Percentiles rank a stretch among this genome's conserved stretches.
These are phyloP conservation scores for Nemophila menziesii DNA, from an alignment of 257 asterid species.

Conservation along the genomic window DNA sequence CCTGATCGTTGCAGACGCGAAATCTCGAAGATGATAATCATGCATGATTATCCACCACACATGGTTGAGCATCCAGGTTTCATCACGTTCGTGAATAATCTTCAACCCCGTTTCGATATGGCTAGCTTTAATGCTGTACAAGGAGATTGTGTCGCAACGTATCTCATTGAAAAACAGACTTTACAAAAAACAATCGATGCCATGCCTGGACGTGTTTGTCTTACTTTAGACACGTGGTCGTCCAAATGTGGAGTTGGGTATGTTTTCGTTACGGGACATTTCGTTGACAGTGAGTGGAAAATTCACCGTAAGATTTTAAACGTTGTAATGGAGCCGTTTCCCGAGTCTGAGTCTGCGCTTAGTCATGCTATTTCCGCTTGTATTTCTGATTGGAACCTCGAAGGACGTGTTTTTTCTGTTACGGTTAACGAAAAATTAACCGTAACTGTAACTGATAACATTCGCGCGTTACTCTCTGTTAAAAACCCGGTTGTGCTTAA, in stretches of 20 bases:
- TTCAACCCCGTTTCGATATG: conserved; percentile 93
- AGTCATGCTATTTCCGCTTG: conserved; percentile 88
- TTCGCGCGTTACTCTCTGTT: conserved; percentile 70
- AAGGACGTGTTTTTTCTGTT: conserved; percentile 76
- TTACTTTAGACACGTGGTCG: conserved; percentile 77
- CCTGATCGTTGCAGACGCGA: conserved; percentile 77
- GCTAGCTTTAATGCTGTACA: conserved; percentile 85
- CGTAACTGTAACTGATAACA: conserved; percentile 51
- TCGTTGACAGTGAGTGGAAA: conserved; percentile 82
- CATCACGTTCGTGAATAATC: conserved; percentile 63
- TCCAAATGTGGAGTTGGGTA: conserved; percentile 53
- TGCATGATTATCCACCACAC: conserved; percentile 98
- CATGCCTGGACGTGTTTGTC: conserved; percentile 74
- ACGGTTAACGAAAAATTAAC: conserved; percentile 51
- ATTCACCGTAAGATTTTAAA: conserved; percentile 76
- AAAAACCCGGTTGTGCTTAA: conserved; percentile 72
- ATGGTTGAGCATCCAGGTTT: conserved; percentile 96
- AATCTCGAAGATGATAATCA: conserved; percentile 78
- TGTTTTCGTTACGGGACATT: conserved; percentile 71
- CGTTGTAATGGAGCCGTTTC: conserved; percentile 81
- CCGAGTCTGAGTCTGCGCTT: conserved; percentile 75
- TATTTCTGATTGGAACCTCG: conserved; percentile 83
- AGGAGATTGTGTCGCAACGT: conserved; percentile 88
- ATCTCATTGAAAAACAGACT: conserved; percentile 61
- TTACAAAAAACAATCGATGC: conserved; percentile 65